These are phyloP conservation scores for Aspergillus neoniger DNA, from an alignment of 2,329 filamentous ascomycete genomes.

Conservation along the genomic window DNA sequence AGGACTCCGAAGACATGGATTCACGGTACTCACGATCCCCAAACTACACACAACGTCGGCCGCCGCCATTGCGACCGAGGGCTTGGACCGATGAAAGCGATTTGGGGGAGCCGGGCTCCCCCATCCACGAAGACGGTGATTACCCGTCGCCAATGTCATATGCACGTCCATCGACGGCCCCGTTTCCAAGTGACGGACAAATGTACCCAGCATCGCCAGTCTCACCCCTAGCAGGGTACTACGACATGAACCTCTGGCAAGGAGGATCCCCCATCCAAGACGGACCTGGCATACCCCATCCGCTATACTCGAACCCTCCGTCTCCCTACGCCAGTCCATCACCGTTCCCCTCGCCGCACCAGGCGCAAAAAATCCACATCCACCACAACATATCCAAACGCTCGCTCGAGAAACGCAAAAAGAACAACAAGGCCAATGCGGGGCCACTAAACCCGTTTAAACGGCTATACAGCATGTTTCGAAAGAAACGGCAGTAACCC, in stretches of 20 bases:
- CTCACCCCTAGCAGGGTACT: background rate
- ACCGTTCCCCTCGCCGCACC: background rate
- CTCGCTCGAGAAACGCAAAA: background rate
- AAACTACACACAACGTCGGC: conserved; percentile 18
- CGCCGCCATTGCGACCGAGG: conserved; percentile 18
- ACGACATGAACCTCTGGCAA: conserved; percentile 3
- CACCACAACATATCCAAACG: conserved; percentile 4
- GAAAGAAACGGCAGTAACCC: conserved; percentile 1
- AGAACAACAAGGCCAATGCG: background rate
- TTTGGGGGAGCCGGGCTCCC: conserved; percentile 35
- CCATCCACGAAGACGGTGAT: conserved; percentile 14
- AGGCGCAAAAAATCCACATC: background rate
- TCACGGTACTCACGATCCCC: conserved; percentile 15
- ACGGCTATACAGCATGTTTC: background rate
- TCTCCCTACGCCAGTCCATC: background rate
- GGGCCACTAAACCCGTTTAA: conserved; percentile 2
- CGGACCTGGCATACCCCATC: background rate
- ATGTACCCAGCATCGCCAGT: background rate
- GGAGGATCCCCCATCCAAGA: background rate
- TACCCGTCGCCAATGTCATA: background rate
- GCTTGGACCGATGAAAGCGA: conserved; percentile 28
- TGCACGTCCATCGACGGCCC: conserved; percentile 1
- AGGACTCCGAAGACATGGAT: conserved; percentile 14
- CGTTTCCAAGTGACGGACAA: background rate
- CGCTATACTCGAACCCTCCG: conserved; percentile 3